Base-by-base conservation (phyloP, 2,329 filamentous ascomycete species). In the Grosmannia huntii region DNA sequence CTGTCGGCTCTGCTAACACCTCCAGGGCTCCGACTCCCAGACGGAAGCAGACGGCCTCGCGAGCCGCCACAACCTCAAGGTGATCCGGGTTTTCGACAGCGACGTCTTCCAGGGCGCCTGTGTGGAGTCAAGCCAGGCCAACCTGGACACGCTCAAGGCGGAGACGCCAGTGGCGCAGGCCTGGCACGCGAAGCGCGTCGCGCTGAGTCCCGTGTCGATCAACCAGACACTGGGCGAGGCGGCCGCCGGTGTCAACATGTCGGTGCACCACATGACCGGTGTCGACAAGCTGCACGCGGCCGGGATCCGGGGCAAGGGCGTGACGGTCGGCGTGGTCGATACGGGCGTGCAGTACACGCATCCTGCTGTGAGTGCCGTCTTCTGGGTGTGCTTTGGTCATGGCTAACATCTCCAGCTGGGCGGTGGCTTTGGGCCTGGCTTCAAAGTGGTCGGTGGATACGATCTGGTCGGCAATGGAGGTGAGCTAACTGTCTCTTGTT, bases 321-420 rank as follows among this genome's bases (percentile, higher is more conserved):
- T 53, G 12, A 53, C 53, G 14, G 57, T 64, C 16, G 63, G 48
- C 5, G 50, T 64, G 7, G 53, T 64, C 16, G 62, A 63, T 53
- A 62, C 61, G 3, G 62, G 62, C 9, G 53, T 60, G 3, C 19
- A 57, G 21, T 64, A 63, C 51, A 55, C 48, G 1, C 61, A 64
- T 44, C 62, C 60, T 21, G 62, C 52, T 12, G 60, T 63, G 33
- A 53, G 59, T 57, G 38, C 19, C 14, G 19, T 33, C 6, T 10
- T 9, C 5, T 33, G 31, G 31, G 31, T 2, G 31, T n/a, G 31
- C 11, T 5, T 33, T 33, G 9, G 31, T 7, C 14, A 14, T 14
- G 12, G 14, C 38, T 41, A 19, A 41, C 38, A 41, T 5, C 38
- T 19, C 9, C 67, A 65, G 59, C 70, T 75, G 4, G 64, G 65